Conservation (phyloP, 805 yeast species). For the Nakazawaea siamensis region DNA sequence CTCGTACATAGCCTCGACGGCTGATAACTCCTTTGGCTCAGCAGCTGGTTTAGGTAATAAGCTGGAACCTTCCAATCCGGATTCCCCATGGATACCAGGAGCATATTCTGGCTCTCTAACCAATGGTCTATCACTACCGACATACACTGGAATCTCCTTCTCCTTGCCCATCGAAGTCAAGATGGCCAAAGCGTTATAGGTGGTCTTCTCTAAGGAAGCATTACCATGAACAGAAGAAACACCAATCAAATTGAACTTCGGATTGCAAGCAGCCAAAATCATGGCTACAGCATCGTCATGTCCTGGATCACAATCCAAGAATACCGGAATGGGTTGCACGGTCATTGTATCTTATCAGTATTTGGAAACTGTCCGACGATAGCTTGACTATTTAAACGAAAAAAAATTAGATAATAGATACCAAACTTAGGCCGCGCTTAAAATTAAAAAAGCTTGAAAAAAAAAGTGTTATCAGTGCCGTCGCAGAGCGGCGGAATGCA, state of each 20-base stretch:
- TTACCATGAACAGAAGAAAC: slow-evolving; percentile 75
- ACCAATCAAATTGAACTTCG: slow-evolving; percentile 52
- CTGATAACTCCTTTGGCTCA: slow-evolving; percentile 16
- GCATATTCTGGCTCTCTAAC: slow-evolving; percentile 42
- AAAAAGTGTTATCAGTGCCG: neutral
- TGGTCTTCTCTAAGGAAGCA: slow-evolving; percentile 54
- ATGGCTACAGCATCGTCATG: slow-evolving; percentile 83
- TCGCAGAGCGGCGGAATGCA: neutral
- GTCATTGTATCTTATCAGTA: slow-evolving; percentile 6
- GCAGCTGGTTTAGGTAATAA: slow-evolving; percentile 43
- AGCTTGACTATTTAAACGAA: too few species aligned
- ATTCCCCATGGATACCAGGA: slow-evolving; percentile 59
- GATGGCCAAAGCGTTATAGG: slow-evolving; percentile 59
- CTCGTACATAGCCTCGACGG: slow-evolving; percentile 18
- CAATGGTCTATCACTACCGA: slow-evolving; percentile 58
- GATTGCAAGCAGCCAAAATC: slow-evolving; percentile 51
- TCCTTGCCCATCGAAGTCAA: slow-evolving; percentile 47
- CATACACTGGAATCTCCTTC: slow-evolving; percentile 52
- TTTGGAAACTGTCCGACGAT: too few species aligned
- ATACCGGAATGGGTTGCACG: slow-evolving; percentile 44
- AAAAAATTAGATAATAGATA: too few species aligned
- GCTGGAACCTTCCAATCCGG: slow-evolving; percentile 73
- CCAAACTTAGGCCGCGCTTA: too few species aligned
- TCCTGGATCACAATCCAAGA: slow-evolving; percentile 93
- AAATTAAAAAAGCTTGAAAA: too few species aligned